Evolutionary conservation across 2,329 filamentous ascomycete species (phyloP), one percentile per base, ranked within the genome.

Genomic region (Cercospora sp.): DNA sequence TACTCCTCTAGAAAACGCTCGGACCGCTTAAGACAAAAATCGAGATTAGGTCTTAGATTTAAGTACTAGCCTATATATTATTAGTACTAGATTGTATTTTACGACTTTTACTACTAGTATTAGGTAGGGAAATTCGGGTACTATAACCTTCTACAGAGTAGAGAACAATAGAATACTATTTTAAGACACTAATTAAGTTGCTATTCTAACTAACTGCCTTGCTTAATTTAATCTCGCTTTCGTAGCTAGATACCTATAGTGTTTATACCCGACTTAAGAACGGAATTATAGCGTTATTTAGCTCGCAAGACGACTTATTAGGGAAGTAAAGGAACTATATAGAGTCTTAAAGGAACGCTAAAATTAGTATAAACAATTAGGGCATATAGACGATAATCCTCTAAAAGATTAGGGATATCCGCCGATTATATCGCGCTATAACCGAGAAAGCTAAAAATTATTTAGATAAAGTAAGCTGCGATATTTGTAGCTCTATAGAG

Each of bases 311-410:
- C 26, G 26, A 34, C 16, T 18, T 61, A 49, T 18, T 21, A 9
- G n/a, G 37, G 37, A 43, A 43, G 37, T 34, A 65, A 59, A 65
- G 21, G 34, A 58, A 60, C 24, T 57, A 63, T 18, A 10, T 40
- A 57, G 24, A 61, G 32, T 61, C 37, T 51, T 37, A 66, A 37
- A 37, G 51, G 28, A 34, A 26, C 30, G 24, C 58, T 13, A 24
- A 61, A 51, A 61, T 55, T 24, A 30, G 65, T n/a, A 66, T 66
- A 62, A 66, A 43, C 13, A 59, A 62, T 32, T 66, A 66, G 58
- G 45, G 32, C 34, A 66, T 63, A 55, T 61, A 32, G 34, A 59
- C 58, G 18, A 49, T 34, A 51, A 61, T 66, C 53, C 55, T 30
- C 30, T 65, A 60, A 66, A 51, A 28, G 34, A 18, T 16, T 62